Evolutionary conservation across 352 stramenopile genomes (phyloP).

Genomic region (Globisporangium solare): DNA sequence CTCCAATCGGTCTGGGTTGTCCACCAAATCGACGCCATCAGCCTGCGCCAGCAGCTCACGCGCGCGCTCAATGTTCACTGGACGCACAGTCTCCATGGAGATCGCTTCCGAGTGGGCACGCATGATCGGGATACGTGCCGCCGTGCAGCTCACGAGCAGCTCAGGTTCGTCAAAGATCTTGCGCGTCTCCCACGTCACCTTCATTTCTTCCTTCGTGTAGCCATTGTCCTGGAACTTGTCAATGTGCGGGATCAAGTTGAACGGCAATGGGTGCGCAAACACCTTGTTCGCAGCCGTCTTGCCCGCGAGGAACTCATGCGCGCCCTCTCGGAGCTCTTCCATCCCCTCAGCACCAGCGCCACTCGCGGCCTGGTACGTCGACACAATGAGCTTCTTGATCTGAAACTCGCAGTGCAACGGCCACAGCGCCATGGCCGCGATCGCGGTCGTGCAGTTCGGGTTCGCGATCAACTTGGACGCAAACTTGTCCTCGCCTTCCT

Average conservation of each 20-base stretch:
- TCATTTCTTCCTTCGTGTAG: slow-evolving; percentile 99
- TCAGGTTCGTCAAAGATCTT: slow-evolving; percentile 95
- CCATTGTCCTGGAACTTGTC: slow-evolving; percentile 99
- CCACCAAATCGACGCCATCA: slow-evolving; percentile 94
- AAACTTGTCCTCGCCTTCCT: slow-evolving; percentile 24
- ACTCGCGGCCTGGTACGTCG: slow-evolving; percentile 93
- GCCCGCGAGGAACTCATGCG: slow-evolving; percentile 67
- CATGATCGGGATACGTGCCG: slow-evolving; percentile 96
- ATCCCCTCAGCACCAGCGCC: slow-evolving; percentile 91
- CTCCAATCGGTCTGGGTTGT: slow-evolving; percentile 70
- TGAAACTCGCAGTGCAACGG: slow-evolving; percentile 95
- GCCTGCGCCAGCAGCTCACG: slow-evolving; percentile 79
- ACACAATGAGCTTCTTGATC: slow-evolving; percentile 95
- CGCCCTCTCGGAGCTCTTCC: slow-evolving; percentile 93
- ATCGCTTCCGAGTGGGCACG: slow-evolving; percentile 96
- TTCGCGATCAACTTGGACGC: slow-evolving; percentile 96
- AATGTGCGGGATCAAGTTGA: slow-evolving; percentile 99
- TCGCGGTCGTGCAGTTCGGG: slow-evolving; percentile 98
- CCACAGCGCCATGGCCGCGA: slow-evolving; percentile 96
- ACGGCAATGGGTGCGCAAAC: slow-evolving; percentile 96
- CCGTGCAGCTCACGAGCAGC: slow-evolving; percentile 89
- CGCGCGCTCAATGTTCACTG: slow-evolving; percentile 81
- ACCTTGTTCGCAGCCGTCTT: slow-evolving; percentile 86
- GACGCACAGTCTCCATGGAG: slow-evolving; percentile 91
- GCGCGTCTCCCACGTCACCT: slow-evolving; percentile 97